Base-by-base conservation (phyloP, 1,284 basidiomycete species). In the Heterobasidion irregulare region DNA sequence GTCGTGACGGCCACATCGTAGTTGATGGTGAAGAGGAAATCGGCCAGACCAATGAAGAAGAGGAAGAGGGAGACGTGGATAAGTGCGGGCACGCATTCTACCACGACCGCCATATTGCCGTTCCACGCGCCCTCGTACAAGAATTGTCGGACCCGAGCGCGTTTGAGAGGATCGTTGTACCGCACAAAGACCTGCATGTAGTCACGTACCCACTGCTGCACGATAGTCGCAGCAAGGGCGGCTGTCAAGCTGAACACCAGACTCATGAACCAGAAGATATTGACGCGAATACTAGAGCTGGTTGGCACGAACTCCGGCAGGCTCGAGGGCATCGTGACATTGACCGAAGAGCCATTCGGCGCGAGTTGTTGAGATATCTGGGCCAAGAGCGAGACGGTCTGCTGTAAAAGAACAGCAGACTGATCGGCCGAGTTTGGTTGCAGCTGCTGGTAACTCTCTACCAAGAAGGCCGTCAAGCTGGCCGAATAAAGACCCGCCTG, bases 401-500 rank as follows among this genome's bases (percentile, higher is more conserved):
- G 55, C 15, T 32, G 34, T 13, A 53, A n/a, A 16, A 51, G 48
- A 19, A 50, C 47, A 15, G 26, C 43, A 7, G 34, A 52, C 15
- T 36, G 33, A 32, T 49, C n/a, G 1, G 13, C 19, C 12, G 54
- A 50, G 38, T 58, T 50, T 12, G 50, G 50, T 15, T 47, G 43
- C 33, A 60, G 47, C 13, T 55, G 53, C 46, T 53, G 19, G 12
- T 59, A 59, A 43, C 56, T 57, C 15, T 60, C 53, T 26, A 55
- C 48, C 13, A 60, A 36, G 32, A 60, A 57, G 8, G 59, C 55
- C 7, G 59, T 59, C 47, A 60, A 34, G 19, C 56, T 57, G 13
- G 58, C 58, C 12, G 59, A 58, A 34, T 53, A 60, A n/a, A 60
- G 43, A 52, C 59, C 59, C 15, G 59, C 58, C 57, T 60, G 16